Evolutionary conservation across 345 rosid genomes (phyloP).

Genomic region (Populus davidiana): DNA sequence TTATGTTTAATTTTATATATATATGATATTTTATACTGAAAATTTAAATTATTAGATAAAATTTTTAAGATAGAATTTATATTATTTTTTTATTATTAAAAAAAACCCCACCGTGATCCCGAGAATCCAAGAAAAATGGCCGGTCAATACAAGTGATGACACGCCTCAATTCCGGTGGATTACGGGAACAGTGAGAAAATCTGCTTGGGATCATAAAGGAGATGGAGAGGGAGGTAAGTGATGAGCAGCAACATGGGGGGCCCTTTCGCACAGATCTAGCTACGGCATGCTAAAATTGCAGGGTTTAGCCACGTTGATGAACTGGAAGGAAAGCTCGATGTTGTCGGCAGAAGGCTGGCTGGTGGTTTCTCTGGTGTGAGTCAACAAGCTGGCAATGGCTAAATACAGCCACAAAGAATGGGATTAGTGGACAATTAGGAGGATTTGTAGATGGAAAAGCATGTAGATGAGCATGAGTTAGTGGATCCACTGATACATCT

Average conservation of each 20-base stretch:
- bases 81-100: no score
- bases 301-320: no score
- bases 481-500: constrained; percentile 37
- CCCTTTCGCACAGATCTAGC: no score
- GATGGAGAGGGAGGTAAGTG: neutral
- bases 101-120: no score
- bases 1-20: no score
- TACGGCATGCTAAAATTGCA: neutral
- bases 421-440: constrained; percentile 38
- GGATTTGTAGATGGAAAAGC: constrained; percentile 18
- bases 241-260: neutral
- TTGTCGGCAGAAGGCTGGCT: no score
- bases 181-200: constrained; percentile 18
- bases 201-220: neutral
- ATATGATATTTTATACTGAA: no score
- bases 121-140: no score
- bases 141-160: neutral
- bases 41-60: no score
- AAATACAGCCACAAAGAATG: neutral
- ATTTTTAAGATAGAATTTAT: no score
- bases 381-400: neutral
- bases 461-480: constrained; percentile 36
- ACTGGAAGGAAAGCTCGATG: no score
- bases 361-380: neutral
- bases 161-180: constrained; percentile 4